phyloP scores from a whole-genome alignment of 2,329 filamentous ascomycete genomes.

The Curvularia eragrostidis region DNA sequence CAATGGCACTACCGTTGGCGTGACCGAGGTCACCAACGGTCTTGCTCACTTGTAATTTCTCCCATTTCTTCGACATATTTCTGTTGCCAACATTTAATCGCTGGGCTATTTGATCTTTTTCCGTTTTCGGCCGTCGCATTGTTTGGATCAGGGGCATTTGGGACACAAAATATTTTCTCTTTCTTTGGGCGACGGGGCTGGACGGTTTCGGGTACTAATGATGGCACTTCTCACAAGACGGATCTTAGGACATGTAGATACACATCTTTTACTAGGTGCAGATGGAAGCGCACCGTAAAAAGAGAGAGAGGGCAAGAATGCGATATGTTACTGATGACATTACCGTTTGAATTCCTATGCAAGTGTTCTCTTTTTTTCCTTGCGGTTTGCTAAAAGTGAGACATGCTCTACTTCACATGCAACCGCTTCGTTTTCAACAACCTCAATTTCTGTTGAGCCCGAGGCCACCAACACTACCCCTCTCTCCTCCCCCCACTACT shows the following conservation, averaged over 20 bases:
- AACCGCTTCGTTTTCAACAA: background rate
- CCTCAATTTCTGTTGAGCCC: background rate
- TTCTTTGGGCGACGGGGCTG: conserved; percentile 23
- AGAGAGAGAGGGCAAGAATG: background rate
- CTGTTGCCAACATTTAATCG: conserved; percentile 16
- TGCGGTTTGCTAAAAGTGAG: too few relatives aligned
- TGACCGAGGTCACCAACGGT: conserved; percentile 38
- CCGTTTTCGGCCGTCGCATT: conserved; percentile 25
- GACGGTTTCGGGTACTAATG: conserved; percentile 32
- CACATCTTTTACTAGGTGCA: conserved; percentile 3
- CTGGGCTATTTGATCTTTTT: conserved; percentile 4
- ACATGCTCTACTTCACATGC: background rate
- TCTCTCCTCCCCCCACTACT: background rate
- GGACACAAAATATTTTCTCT: conserved; percentile 19
- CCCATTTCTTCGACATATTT: conserved; percentile 13
- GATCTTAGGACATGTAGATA: conserved; percentile 15
- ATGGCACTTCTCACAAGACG: conserved; percentile 23
- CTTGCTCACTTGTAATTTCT: conserved; percentile 42
- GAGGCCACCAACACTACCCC: too few relatives aligned
- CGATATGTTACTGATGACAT: conserved; percentile 8
- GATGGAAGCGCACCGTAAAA: conserved; percentile 6
- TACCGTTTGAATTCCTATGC: background rate
- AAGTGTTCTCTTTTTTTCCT: background rate
- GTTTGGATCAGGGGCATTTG: conserved; percentile 29
- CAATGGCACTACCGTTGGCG: conserved; percentile 30